These are phyloP conservation scores for Ophiocordyceps camponoti-floridani DNA, from an alignment of 2,329 filamentous ascomycete genomes.

Conservation along the genomic window DNA sequence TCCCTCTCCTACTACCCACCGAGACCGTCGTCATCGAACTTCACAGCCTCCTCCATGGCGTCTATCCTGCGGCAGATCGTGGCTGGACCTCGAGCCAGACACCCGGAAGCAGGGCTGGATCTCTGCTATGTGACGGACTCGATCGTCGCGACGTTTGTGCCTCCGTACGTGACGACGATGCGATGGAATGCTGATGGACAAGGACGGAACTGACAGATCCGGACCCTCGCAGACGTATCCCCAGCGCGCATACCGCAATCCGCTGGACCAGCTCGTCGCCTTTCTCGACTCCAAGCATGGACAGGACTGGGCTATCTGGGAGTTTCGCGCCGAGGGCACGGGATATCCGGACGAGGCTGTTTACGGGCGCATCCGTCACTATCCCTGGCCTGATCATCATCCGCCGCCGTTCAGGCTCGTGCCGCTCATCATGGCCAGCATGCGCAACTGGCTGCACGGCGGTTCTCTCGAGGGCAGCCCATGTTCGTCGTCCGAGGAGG, in stretches of 20 bases:
- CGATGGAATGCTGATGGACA: no score
- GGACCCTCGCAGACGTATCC: constrained; percentile 82
- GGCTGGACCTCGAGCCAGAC: constrained; percentile 65
- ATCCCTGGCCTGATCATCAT: constrained; percentile 93
- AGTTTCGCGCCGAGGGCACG: constrained; percentile 91
- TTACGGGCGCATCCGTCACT: constrained; percentile 71
- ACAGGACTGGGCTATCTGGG: constrained; percentile 85
- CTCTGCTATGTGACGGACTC: constrained; percentile 88
- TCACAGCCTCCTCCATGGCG: constrained; percentile 29
- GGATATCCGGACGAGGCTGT: constrained; percentile 88
- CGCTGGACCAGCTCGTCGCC: constrained; percentile 66
- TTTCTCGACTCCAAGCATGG: constrained; percentile 80
- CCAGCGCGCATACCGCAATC: constrained; percentile 83
- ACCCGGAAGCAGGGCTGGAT: constrained; percentile 77
- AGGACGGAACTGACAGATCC: constrained; percentile 38
- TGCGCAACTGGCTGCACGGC: constrained; percentile 69
- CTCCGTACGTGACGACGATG: no score
- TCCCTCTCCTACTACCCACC: background rate
- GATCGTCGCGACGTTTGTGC: constrained; percentile 41
- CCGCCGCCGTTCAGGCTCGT: constrained; percentile 84
- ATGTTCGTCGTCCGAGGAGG: background rate
- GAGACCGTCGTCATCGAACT: background rate
- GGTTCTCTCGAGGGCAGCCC: constrained; percentile 18
- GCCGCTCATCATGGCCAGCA: constrained; percentile 75
- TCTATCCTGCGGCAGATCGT: constrained; percentile 81